Percentiles rank a stretch among this genome's conserved stretches.
phyloP scores from a whole-genome alignment of 2,329 filamentous ascomycete genomes.

The Neopestalotiopsis sp. region DNA sequence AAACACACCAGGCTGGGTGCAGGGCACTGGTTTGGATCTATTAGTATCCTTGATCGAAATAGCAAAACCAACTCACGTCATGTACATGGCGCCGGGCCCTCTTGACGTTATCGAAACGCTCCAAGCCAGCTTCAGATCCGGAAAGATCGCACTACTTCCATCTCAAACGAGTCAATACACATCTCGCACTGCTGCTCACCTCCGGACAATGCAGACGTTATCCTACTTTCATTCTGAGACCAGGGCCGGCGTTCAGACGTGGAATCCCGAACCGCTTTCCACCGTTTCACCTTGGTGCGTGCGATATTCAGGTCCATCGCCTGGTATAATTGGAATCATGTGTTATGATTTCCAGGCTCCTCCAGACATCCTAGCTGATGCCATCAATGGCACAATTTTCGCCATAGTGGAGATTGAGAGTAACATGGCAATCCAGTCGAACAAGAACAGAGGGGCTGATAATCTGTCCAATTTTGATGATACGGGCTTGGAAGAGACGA shows the following conservation, averaged over 20 bases:
- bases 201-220: slow-evolving; percentile 78
- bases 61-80: slow-evolving; percentile 63
- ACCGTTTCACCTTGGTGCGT: slow-evolving; percentile 66
- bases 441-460: slow-evolving; percentile 20
- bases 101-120: slow-evolving; percentile 60
- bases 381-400: slow-evolving; percentile 74
- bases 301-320: slow-evolving; percentile 54
- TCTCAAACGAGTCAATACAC: slow-evolving; percentile 63
- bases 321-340: slow-evolving; percentile 68
- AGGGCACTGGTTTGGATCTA: slow-evolving; percentile 72
- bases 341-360: slow-evolving; percentile 71
- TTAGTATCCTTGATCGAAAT: slow-evolving; percentile 61
- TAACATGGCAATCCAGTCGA: slow-evolving; percentile 49
- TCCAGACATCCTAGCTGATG: slow-evolving; percentile 63
- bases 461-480: slow-evolving; percentile 18
- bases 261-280: slow-evolving; percentile 62
- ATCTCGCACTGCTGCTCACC: slow-evolving; percentile 66
- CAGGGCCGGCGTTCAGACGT: slow-evolving; percentile 41
- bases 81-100: slow-evolving; percentile 73
- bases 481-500: slow-evolving; percentile 31
- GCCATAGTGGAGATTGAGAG: slow-evolving; percentile 69
- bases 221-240: slow-evolving; percentile 72
- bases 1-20: slow-evolving; percentile 78
- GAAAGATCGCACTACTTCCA: slow-evolving; percentile 57
- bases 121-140: slow-evolving; percentile 35